Evolutionary conservation across 805 yeast species (phyloP).

Genomic region (Yamadazyma nakazawae): DNA sequence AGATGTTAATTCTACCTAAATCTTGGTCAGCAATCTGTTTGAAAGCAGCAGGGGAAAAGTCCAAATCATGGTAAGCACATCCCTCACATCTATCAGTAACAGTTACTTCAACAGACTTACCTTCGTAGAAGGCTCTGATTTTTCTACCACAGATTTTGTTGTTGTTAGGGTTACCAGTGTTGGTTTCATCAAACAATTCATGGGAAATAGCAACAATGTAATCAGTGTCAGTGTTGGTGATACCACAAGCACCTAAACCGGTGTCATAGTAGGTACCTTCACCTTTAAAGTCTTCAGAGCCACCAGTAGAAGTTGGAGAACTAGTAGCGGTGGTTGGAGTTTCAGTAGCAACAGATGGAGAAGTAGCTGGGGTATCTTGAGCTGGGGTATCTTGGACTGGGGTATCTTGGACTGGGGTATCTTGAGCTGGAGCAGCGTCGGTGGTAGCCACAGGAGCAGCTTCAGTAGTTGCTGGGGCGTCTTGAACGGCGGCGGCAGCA

Average conservation of each 20-base stretch:
- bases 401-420: no score
- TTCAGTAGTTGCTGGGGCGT: background rate
- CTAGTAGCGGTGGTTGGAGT: slow-evolving; percentile 11
- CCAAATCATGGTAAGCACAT: slow-evolving; percentile 49
- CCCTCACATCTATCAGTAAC: slow-evolving; percentile 59
- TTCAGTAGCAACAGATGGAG: slow-evolving; percentile 8
- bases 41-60: slow-evolving; percentile 62
- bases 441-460: slow-evolving; percentile 6
- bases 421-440: slow-evolving; percentile 5
- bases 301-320: slow-evolving; percentile 10
- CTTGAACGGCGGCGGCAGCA: slow-evolving; percentile 8
- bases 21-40: slow-evolving; percentile 45
- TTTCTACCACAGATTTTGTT: slow-evolving; percentile 53
- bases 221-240: slow-evolving; percentile 43
- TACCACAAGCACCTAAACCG: slow-evolving; percentile 56
- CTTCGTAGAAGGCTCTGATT: slow-evolving; percentile 45
- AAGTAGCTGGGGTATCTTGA: slow-evolving; percentile 6
- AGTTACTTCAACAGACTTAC: slow-evolving; percentile 52
- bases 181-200: slow-evolving; percentile 34
- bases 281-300: slow-evolving; percentile 14
- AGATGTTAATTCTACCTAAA: slow-evolving; percentile 52
- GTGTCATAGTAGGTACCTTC: slow-evolving; percentile 50
- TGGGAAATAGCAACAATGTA: slow-evolving; percentile 51
- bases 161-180: slow-evolving; percentile 38
- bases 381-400: no score